phyloP scores from a whole-genome alignment of 805 yeast genomes.

The Saccharomycopsis sp. region DNA sequence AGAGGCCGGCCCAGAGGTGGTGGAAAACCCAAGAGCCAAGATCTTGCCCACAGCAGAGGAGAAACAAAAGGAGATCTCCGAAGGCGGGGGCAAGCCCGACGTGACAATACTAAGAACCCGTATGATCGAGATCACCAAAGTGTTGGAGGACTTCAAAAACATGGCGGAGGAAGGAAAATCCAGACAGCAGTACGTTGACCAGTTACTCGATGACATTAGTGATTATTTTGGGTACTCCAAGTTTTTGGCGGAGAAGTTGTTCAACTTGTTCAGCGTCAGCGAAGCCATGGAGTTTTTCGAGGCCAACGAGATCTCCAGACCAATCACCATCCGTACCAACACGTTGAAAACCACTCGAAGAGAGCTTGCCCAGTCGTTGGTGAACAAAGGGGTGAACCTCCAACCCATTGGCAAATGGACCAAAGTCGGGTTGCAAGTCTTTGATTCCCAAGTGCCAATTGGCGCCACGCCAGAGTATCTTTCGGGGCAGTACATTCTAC shows the following conservation, averaged over 20 bases:
- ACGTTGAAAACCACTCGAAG: conserved; percentile 91
- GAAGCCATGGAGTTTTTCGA: conserved; percentile 98
- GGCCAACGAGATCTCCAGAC: conserved; percentile 95
- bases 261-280: conserved; percentile 82
- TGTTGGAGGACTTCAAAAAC: conserved; percentile 78
- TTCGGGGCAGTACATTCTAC: conserved; percentile 95
- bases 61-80: conserved; percentile 41
- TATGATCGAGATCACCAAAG: conserved; percentile 91
- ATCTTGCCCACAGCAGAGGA: conserved; percentile 66
- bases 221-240: conserved; percentile 90
- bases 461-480: conserved; percentile 99
- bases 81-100: conserved; percentile 53
- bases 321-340: conserved; percentile 95
- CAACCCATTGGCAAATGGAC: conserved; percentile 99
- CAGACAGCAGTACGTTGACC: conserved; percentile 71
- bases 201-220: conserved; percentile 78
- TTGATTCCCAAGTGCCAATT: conserved; percentile 98
- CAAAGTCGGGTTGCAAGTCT: conserved; percentile 93
- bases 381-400: conserved; percentile 92
- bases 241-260: conserved; percentile 87
- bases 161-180: conserved; percentile 80
- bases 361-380: conserved; percentile 89
- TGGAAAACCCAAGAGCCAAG: conserved; percentile 52
- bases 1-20: conserved; percentile 22
- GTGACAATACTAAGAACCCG: conserved; percentile 80